A percentile compares a stretch with the other conserved stretches of the same genome.
phyloP scores from a whole-genome alignment of 164 flowering plant species.

The Magnolia kwangsiensis region DNA sequence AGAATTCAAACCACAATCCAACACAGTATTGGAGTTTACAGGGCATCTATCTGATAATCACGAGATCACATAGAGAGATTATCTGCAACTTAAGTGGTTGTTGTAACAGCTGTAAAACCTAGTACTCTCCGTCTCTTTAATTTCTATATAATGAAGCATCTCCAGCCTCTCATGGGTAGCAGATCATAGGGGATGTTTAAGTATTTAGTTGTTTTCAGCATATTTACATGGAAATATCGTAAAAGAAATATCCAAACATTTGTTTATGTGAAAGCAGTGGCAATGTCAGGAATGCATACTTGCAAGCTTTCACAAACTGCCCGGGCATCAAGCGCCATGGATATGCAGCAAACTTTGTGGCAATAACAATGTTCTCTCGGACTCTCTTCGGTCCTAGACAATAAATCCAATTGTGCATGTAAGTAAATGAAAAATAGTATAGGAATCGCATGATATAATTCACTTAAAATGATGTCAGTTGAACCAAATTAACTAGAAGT shows the following conservation, averaged over 20 bases:
- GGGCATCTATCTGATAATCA: too few relatives aligned
- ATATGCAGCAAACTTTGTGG: slow-evolving; percentile 95
- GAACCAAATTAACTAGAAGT: neutral
- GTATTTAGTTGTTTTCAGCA: too few relatives aligned
- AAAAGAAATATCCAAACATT: neutral
- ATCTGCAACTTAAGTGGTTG: too few relatives aligned
- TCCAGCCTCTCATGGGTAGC: neutral
- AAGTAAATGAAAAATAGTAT: too few relatives aligned
- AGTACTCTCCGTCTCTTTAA: too few relatives aligned
- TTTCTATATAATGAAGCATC: neutral
- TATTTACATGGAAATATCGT: neutral
- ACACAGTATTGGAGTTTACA: too few relatives aligned
- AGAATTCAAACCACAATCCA: too few relatives aligned
- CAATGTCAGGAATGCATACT: slow-evolving; percentile 35
- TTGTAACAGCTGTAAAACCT: too few relatives aligned
- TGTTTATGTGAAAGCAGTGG: neutral
- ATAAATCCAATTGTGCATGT: neutral
- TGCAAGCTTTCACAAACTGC: slow-evolving; percentile 92
- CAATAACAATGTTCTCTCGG: slow-evolving; percentile 64
- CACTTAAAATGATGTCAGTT: neutral
- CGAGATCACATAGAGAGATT: too few relatives aligned
- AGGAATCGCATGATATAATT: neutral
- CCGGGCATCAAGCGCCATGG: slow-evolving; percentile 93
- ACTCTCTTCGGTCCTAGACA: slow-evolving; percentile 42
- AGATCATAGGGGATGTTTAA: neutral